phyloP scores from a whole-genome alignment of 2,329 filamentous ascomycete species.

The Paraconiothyrium sp. region DNA sequence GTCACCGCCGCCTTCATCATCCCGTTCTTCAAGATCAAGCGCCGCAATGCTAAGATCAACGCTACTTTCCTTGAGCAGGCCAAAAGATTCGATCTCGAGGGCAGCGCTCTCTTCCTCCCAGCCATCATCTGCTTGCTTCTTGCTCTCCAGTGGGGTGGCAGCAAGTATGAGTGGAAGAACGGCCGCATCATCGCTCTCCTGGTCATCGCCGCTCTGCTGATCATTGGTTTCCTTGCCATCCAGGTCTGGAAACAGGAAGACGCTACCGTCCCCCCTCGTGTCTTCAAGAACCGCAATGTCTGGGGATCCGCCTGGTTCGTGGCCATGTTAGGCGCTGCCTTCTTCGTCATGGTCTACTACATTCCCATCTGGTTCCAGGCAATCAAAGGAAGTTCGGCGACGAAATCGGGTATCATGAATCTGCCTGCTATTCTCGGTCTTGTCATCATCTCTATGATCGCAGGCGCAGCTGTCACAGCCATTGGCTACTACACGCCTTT shows the following conservation, averaged over 20 bases:
- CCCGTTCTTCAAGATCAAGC: conserved; percentile 49
- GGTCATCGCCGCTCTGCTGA: conserved; percentile 56
- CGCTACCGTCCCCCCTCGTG: conserved; percentile 58
- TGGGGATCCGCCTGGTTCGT: conserved; percentile 54
- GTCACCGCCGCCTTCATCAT: conserved; percentile 54
- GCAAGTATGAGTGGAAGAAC: conserved; percentile 57
- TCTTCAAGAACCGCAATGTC: conserved; percentile 58
- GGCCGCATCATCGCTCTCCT: conserved; percentile 58
- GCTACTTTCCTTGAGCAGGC: conserved; percentile 50
- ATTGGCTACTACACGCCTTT: conserved; percentile 62
- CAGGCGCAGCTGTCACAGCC: conserved; percentile 51
- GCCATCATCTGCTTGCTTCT: conserved; percentile 60
- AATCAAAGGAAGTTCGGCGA: conserved; percentile 57
- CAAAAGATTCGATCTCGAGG: conserved; percentile 58
- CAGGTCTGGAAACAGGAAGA: conserved; percentile 56
- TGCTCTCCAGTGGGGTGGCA: conserved; percentile 62
- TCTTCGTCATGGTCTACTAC: conserved; percentile 58
- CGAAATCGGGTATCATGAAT: conserved; percentile 60
- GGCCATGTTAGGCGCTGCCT: conserved; percentile 53
- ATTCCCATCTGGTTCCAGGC: conserved; percentile 61
- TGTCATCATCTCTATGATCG: conserved; percentile 54
- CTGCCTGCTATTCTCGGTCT: conserved; percentile 58
- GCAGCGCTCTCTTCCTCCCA: conserved; percentile 55
- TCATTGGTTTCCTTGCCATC: conserved; percentile 52
- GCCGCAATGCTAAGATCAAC: conserved; percentile 45